Conservation (phyloP, 805 yeast genomes). For the Yarrowia divulgata region DNA sequence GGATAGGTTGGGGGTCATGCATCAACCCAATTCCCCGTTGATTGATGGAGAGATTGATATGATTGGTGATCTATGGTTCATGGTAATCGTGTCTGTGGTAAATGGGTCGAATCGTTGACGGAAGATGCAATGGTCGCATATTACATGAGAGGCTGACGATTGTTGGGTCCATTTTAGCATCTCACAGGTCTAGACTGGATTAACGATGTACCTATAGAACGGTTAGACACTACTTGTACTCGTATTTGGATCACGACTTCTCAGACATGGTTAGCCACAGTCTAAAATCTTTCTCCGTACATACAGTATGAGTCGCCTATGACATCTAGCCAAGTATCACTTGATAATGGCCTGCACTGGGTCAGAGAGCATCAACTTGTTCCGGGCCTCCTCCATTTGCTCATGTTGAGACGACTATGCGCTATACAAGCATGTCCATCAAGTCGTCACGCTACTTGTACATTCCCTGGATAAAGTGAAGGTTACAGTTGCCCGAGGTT, state of each 20-base stretch:
- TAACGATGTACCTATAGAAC: no score
- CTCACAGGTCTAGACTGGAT: no score
- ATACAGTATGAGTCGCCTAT: no score
- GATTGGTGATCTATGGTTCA: neutral
- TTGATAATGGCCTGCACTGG: neutral
- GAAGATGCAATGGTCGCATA: neutral
- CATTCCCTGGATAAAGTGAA: neutral
- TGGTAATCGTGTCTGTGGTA: neutral
- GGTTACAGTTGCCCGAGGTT: neutral
- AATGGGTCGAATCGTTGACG: neutral
- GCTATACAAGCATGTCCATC: neutral
- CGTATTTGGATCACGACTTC: no score
- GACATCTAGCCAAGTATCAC: no score
- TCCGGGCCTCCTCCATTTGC: no score
- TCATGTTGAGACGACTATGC: neutral
- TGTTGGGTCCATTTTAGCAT: no score
- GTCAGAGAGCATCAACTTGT: neutral
- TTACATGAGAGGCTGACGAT: no score
- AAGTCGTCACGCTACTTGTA: neutral
- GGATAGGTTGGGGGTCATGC: conserved; percentile 2
- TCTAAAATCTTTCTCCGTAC: no score
- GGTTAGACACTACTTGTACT: no score
- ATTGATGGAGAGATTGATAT: neutral
- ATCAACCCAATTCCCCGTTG: neutral
- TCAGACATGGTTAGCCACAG: no score